Evolutionary conservation across 495 filamentous ascomycete species (phyloP), one percentile per base, ranked within the genome.

Genomic region (Cudoniella acicularis): DNA sequence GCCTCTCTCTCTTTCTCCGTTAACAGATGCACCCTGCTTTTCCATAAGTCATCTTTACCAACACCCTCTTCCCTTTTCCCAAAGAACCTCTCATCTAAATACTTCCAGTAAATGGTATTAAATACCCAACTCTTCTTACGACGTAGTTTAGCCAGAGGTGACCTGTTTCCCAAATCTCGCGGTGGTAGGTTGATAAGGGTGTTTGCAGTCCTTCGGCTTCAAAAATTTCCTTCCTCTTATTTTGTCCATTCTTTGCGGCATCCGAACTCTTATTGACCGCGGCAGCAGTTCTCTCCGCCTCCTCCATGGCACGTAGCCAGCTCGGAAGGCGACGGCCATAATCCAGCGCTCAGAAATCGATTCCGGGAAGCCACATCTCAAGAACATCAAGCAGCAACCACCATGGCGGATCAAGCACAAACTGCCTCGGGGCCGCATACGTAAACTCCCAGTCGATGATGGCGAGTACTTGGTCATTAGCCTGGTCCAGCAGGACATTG

Each of bases 321-420:
- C 54, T 63, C 54, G 59, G 21, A 2, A 69, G 50, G 13, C 65
- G 62, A 3, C 13, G 13, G 8, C 61, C 64, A 56, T 66, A 72
- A 0, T 21, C 40, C 20, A 56, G 60, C n/a, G n/a, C 64, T 55
- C 63, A 72, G n/a, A 23, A 57, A 1, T 66, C 49, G 10, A 76
- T 61, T 24, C 70, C 70, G 20, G 20, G 20, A n/a, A 53, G 47
- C 73, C 72, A 77, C 2, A 52, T 54, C 21, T 76, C 75, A 0
- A 72, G 70, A 10, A 20, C n/a, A 16, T 70, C 56, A 2, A 77
- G 54, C 9, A 77, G 64, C n/a, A 76, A 67, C 73, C 75, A 79
- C 74, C 72, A 75, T 1, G 73, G 72, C n/a, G 74, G 70, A 50
- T 69, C 68, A 36, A 67, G 62, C 25, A 64, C 60, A 59, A 78